Conservation (phyloP, 2,329 filamentous ascomycete species). For the Emmonsiellopsis sp. region DNA sequence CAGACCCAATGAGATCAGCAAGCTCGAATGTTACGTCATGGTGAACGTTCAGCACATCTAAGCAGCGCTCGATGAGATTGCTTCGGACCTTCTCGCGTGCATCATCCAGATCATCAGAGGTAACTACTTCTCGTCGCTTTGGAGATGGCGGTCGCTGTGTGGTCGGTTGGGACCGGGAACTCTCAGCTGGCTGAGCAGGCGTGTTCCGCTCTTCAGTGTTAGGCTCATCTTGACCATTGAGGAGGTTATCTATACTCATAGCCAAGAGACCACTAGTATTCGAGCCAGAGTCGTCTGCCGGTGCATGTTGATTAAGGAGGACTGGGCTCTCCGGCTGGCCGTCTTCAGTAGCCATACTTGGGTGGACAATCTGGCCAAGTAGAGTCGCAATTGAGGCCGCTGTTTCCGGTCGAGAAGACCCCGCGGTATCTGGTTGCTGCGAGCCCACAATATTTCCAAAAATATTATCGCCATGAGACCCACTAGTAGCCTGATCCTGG, state of each 20-base stretch:
- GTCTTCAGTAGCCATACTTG: constrained; percentile 2
- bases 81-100: constrained; percentile 63
- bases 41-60: constrained; percentile 83
- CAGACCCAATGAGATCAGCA: constrained; percentile 71
- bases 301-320: constrained; percentile 7
- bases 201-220: constrained; percentile 16
- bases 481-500: constrained; percentile 20
- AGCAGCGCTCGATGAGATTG: constrained; percentile 75
- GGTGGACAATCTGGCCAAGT: constrained; percentile 10
- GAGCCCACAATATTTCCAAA: constrained; percentile 4
- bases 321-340: background rate
- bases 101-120: constrained; percentile 70
- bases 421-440: background rate
- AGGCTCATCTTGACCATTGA: constrained; percentile 22
- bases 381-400: constrained; percentile 8
- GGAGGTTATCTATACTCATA: constrained; percentile 34
- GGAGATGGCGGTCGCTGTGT: constrained; percentile 14
- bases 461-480: constrained; percentile 6
- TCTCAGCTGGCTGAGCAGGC: constrained; percentile 10
- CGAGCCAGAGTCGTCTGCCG: constrained; percentile 21
- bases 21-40: constrained; percentile 84
- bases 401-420: background rate
- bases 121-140: constrained; percentile 31
- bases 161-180: constrained; percentile 14
- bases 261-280: constrained; percentile 29